Percentiles rank a stretch among this genome's conserved stretches.
Conservation (phyloP, 2,329 filamentous ascomycete species). For the Colletotrichum cuscutae region DNA sequence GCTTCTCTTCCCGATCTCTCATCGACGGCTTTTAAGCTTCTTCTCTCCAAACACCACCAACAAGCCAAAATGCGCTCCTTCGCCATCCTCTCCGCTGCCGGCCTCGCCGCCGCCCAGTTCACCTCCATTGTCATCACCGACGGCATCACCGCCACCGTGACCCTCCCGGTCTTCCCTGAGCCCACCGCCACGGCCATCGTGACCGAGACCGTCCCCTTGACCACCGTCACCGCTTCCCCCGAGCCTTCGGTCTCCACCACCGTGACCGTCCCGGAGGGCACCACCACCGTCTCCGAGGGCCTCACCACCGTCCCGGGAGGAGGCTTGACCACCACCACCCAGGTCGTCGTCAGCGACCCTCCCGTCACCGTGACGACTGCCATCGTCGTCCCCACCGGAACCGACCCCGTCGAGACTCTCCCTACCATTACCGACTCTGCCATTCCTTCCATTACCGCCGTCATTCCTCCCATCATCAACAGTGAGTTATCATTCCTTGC, state of each 20-base stretch:
- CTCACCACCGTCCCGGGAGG: conserved; percentile 25
- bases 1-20: conserved; percentile 2
- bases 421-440: conserved; percentile 5
- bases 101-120: conserved; percentile 38
- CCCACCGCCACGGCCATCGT: conserved; percentile 29
- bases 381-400: conserved; percentile 22
- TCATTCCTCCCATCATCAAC: conserved; percentile 1
- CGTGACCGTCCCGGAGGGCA: conserved; percentile 9
- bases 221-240: conserved; percentile 27
- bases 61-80: conserved; percentile 39
- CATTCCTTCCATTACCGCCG: not conserved
- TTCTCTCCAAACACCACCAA: not conserved
- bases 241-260: conserved; percentile 11
- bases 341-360: conserved; percentile 1
- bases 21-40: not conserved
- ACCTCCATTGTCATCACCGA: conserved; percentile 35
- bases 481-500: not conserved
- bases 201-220: conserved; percentile 28
- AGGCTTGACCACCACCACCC: conserved; percentile 22
- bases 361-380: conserved; percentile 22
- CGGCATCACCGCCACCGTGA: conserved; percentile 36
- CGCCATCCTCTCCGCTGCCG: conserved; percentile 34
- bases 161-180: conserved; percentile 37
- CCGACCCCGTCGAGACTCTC: conserved; percentile 18
- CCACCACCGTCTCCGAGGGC: conserved; percentile 19